Base-by-base conservation (phyloP, 352 stramenopile species). In the Pythium vanterpoolii region DNA sequence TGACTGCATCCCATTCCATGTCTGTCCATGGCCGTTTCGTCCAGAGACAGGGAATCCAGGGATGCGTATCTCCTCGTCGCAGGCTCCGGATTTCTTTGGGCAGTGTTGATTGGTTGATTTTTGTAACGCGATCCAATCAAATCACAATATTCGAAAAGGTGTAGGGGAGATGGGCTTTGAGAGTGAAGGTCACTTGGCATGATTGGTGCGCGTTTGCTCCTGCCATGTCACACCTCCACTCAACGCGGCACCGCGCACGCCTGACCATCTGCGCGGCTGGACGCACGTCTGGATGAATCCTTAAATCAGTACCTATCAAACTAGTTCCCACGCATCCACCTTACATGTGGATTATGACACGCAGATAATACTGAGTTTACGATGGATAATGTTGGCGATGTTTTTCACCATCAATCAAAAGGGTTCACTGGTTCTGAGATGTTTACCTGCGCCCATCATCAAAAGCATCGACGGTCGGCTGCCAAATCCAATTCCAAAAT, bases 1-100 rank as follows among this genome's bases (percentile, higher is more conserved):
- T 28, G 16, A 31, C 40, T 50, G 21, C 52, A 50, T 52, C 28
- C 16, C 21, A 33, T 31, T 26, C 50, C 34, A 42, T 5, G 34
- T 9, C 34, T 2, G 11, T 42, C 14, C 13, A 5, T 36, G 31
- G 31, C 8, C 19, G 34, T 13, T 21, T 42, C 13, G 14, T 9
- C 14, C 34, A 42, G 34, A 42, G 14, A n/a, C 11, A 40, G 34
- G 34, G 34, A 42, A 42, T 42, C 34, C 34, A 42, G 18, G 34
- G 34, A 36, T 13, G 14, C 34, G 10, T 23, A 21, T 21, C 45
- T 24, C 54, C 34, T 23, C 56, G 47, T 64, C 56, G 47, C 56
- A 64, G 19, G 56, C 38, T 57, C 56, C 47, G 56, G 56, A 64
- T 51, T 42, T 64, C 33, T 57, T 34, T n/a, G 24, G 14, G 27